Evolutionary conservation across 495 filamentous ascomycete genomes (phyloP).

Genomic region (Aspergillus diversus): DNA sequence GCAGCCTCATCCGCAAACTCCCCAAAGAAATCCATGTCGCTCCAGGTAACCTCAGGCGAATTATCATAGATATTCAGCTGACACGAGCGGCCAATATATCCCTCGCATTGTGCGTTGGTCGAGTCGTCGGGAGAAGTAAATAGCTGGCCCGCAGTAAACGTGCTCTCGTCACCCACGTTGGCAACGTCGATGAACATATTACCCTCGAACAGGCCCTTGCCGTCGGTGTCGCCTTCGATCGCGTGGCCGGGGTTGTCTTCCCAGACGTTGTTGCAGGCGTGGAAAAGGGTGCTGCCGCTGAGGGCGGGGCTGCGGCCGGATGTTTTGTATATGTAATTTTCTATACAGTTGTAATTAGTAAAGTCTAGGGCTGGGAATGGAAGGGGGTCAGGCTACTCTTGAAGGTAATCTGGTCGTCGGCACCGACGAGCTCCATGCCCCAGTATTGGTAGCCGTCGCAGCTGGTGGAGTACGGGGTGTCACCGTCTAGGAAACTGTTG

Average conservation of each 20-base stretch:
- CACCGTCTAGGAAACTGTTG: conserved; percentile 48
- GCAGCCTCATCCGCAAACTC: no score
- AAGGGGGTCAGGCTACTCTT: conserved; percentile 37
- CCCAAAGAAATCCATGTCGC: no score
- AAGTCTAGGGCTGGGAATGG: conserved; percentile 38
- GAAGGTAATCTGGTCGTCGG: conserved; percentile 44
- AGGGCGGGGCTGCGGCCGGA: conserved; percentile 18
- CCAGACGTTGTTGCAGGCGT: conserved; percentile 58
- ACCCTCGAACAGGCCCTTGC: conserved; percentile 56
- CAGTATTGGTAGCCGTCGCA: conserved; percentile 52
- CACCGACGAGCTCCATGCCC: conserved; percentile 43
- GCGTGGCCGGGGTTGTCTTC: conserved; percentile 54
- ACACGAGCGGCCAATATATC: no score
- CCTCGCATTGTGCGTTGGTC: no score
- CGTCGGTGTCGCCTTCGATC: conserved; percentile 54
- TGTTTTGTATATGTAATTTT: conserved; percentile 49
- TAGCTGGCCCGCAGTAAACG: no score
- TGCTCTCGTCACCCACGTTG: no score
- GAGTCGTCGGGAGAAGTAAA: no score
- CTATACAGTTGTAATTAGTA: background rate
- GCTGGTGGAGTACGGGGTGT: conserved; percentile 40
- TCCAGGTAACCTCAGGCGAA: no score
- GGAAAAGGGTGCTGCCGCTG: conserved; percentile 43
- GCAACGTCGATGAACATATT: conserved; percentile 45
- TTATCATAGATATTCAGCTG: no score